Percentiles rank a stretch among this genome's conserved stretches.
phyloP scores from a whole-genome alignment of 1,284 basidiomycete species.

The Sanghuangporus weigelae region DNA sequence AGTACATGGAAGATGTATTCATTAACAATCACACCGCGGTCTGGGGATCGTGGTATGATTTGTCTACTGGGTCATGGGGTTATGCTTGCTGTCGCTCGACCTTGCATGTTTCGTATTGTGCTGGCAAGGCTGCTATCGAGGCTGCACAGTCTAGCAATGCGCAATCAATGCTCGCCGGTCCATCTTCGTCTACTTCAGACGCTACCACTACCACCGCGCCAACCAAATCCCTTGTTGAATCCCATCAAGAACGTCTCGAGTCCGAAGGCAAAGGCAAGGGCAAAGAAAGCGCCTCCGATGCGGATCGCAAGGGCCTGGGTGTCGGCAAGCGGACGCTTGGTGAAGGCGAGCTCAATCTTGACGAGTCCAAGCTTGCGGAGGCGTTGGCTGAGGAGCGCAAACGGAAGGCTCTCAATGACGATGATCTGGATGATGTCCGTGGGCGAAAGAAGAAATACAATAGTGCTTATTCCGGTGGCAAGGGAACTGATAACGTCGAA shows the following conservation, averaged over 20 bases:
- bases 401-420: conserved; percentile 55
- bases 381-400: conserved; percentile 81
- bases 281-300: conserved; percentile 28
- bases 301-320: conserved; percentile 42
- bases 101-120: conserved; percentile 89
- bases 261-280: conserved; percentile 31
- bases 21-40: conserved; percentile 91
- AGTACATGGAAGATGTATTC: conserved; percentile 94
- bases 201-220: conserved; percentile 23
- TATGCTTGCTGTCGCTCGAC: conserved; percentile 92
- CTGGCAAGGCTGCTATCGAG: conserved; percentile 82
- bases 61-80: conserved; percentile 75
- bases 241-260: conserved; percentile 23
- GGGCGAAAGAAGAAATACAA: conserved; percentile 55
- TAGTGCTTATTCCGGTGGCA: conserved; percentile 34
- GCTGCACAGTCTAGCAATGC: conserved; percentile 71
- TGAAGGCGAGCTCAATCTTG: conserved; percentile 69
- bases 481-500: conserved; percentile 46
- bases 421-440: conserved; percentile 49
- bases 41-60: conserved; percentile 96
- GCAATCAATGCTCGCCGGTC: conserved; percentile 53
- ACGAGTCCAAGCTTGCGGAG: conserved; percentile 60
- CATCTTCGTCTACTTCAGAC: conserved; percentile 25
- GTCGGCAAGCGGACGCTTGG: conserved; percentile 58
- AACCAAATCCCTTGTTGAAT: conserved; percentile 23